Evolutionary conservation across 345 rosid species (phyloP).

Genomic region (Orychophragmus violaceus): DNA sequence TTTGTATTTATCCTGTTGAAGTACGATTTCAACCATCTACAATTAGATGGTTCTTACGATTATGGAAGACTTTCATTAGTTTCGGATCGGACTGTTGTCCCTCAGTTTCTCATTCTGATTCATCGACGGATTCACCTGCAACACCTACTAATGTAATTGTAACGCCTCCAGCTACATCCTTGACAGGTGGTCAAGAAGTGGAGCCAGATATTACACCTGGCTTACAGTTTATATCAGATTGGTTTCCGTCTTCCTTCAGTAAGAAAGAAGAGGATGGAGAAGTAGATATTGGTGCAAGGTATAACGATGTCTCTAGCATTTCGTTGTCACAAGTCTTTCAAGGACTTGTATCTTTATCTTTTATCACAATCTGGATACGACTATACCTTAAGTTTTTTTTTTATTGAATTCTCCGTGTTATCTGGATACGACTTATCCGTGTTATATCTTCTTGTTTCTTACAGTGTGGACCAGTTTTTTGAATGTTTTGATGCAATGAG

Average conservation of each 20-base stretch:
- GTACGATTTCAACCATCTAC: conserved; percentile 63
- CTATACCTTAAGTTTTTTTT: not conserved
- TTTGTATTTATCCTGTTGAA: conserved; percentile 69
- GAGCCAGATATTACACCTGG: conserved; percentile 42
- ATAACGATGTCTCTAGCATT: conserved; percentile 19
- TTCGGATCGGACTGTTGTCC: conserved; percentile 40
- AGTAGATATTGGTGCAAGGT: conserved; percentile 86
- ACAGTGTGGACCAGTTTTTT: conserved; percentile 93
- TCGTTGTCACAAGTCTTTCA: conserved; percentile 1
- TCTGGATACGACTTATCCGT: too few species aligned
- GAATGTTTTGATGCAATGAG: conserved; percentile 93
- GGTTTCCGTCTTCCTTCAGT: conserved; percentile 57
- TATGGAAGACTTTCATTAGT: conserved; percentile 49
- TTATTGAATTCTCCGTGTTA: too few species aligned
- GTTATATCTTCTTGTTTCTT: not conserved
- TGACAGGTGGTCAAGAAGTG: conserved; percentile 37
- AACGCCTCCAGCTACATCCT: conserved; percentile 32
- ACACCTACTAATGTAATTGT: conserved; percentile 30
- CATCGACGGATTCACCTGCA: conserved; percentile 28
- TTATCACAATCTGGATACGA: conserved; percentile 6
- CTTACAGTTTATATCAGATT: conserved; percentile 64
- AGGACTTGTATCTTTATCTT: not conserved
- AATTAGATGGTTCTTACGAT: conserved; percentile 55
- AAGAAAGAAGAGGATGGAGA: conserved; percentile 41
- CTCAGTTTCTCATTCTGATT: conserved; percentile 39